Conservation (phyloP, 805 yeast genomes). For the Cyberlindnera nakhonratchasimensis region DNA sequence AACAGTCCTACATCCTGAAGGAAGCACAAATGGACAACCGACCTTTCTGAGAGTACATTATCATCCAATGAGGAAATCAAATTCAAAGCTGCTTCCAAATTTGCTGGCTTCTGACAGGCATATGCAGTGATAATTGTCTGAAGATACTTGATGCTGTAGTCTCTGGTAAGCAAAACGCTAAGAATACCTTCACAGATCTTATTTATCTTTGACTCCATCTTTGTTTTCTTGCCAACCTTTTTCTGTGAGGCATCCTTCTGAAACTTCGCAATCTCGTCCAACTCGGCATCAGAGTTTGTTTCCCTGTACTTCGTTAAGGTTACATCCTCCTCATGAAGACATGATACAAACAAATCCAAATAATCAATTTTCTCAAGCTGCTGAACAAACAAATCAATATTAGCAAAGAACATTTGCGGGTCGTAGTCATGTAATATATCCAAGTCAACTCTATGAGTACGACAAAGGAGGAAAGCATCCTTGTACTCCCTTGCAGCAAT, state of each 20-base stretch:
- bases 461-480: constrained; percentile 78
- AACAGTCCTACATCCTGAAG: constrained; percentile 83
- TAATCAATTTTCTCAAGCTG: constrained; percentile 72
- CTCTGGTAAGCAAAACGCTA: constrained; percentile 46
- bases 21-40: constrained; percentile 82
- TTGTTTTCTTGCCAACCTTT: constrained; percentile 36
- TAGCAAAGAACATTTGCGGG: constrained; percentile 61
- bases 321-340: constrained; percentile 84
- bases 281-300: constrained; percentile 41
- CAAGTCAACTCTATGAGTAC: constrained; percentile 87
- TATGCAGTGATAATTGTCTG: constrained; percentile 86
- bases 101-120: constrained; percentile 89
- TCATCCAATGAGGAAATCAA: constrained; percentile 53
- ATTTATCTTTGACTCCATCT: constrained; percentile 60
- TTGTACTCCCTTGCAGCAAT: constrained; percentile 56
- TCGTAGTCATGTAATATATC: constrained; percentile 87
- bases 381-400: constrained; percentile 62
- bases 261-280: constrained; percentile 31
- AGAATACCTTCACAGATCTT: constrained; percentile 71
- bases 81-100: constrained; percentile 66
- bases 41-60: constrained; percentile 49
- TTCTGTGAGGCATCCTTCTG: constrained; percentile 22
- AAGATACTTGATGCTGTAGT: constrained; percentile 53
- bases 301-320: constrained; percentile 77
- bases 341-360: constrained; percentile 82